Evolutionary conservation across 2,329 filamentous ascomycete species (phyloP).

Genomic region (Fusarium musae): DNA sequence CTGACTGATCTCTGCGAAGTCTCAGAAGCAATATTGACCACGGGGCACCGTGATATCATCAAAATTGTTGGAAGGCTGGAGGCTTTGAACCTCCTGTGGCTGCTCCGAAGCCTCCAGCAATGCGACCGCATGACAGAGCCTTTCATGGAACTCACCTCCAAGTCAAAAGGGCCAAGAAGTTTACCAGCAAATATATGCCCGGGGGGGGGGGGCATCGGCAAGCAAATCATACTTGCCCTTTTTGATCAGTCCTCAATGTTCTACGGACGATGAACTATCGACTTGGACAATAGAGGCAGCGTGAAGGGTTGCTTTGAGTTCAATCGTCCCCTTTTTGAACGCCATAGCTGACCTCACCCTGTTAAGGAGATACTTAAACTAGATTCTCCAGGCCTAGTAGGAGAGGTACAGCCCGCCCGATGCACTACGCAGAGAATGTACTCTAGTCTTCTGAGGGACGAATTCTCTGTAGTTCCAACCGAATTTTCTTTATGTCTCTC

Average conservation of each 20-base stretch:
- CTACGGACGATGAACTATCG: no score
- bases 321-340: background rate
- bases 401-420: background rate
- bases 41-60: background rate
- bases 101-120: background rate
- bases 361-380: background rate
- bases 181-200: background rate
- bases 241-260: no score
- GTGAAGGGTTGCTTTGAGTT: background rate
- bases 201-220: background rate
- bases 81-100: background rate
- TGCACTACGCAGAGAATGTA: background rate
- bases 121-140: background rate
- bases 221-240: background rate
- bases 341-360: no score
- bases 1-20: background rate
- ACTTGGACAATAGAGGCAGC: background rate
- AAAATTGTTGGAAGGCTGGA: no score
- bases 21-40: background rate
- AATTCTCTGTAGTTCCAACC: background rate
- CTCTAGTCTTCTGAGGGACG: background rate
- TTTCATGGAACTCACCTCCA: background rate
- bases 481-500: background rate
- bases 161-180: background rate
- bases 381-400: background rate